These are phyloP conservation scores for Pinguiococcus pyrenoidosus DNA, from an alignment of 108 stramenopile species.

Conservation along the genomic window DNA sequence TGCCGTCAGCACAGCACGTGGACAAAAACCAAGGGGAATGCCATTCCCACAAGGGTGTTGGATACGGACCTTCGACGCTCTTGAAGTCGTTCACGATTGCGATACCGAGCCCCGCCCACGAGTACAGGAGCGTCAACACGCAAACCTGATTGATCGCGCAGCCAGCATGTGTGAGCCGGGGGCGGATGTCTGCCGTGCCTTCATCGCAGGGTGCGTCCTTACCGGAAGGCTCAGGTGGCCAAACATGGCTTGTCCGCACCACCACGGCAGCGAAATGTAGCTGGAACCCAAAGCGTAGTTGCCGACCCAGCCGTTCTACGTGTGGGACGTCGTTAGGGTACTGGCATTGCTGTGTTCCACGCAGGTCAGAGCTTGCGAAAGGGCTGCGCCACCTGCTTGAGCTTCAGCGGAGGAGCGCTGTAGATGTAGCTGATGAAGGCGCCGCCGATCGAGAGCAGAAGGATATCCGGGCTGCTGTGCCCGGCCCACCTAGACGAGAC, in stretches of 20 bases:
- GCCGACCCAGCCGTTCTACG: slow-evolving; percentile 85
- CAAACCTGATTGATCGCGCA: slow-evolving; percentile 5
- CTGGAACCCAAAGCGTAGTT: slow-evolving; percentile 84
- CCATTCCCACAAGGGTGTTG: background rate
- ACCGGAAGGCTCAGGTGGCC: slow-evolving; percentile 38
- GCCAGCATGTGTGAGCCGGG: no score
- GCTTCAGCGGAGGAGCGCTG: slow-evolving; percentile 83
- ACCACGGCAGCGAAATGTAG: slow-evolving; percentile 93
- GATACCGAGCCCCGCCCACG: slow-evolving; percentile 73
- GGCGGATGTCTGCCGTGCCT: no score
- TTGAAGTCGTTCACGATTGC: slow-evolving; percentile 96
- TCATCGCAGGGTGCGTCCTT: no score
- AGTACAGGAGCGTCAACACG: slow-evolving; percentile 53
- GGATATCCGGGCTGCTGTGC: slow-evolving; percentile 67
- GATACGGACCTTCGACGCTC: slow-evolving; percentile 4
- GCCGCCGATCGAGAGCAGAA: slow-evolving; percentile 66
- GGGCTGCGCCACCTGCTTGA: slow-evolving; percentile 30
- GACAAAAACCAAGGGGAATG: background rate
- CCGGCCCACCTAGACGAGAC: no score
- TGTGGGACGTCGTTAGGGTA: no score
- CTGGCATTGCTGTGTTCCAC: no score
- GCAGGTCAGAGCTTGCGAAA: background rate
- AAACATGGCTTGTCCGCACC: slow-evolving; percentile 93
- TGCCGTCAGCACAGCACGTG: no score
- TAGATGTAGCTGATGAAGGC: slow-evolving; percentile 90